Percentiles rank a stretch among this genome's conserved stretches.
Conservation (phyloP, 1,139 yeast species). For the Suhomyces atakaporum region DNA sequence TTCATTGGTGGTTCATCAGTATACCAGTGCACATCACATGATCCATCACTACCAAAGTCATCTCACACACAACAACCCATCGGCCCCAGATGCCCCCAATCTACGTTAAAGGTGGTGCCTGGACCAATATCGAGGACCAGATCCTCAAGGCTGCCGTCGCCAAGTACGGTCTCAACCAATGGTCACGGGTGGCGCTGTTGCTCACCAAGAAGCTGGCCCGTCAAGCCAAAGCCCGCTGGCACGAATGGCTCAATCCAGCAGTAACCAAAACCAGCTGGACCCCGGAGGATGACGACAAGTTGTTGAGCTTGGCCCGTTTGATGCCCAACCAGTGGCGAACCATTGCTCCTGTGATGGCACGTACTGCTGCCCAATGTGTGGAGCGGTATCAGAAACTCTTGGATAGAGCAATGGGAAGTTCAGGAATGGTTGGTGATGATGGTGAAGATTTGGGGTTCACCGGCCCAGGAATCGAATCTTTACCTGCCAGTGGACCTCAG, state of each 20-base stretch:
- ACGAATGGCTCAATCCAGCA: constrained; percentile 80
- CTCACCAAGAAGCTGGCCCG: constrained; percentile 83
- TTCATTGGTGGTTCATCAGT: too few relatives aligned
- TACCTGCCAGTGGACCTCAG: constrained; percentile 44
- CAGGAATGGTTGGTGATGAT: constrained; percentile 23
- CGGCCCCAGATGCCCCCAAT: constrained; percentile 42
- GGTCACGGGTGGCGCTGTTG: constrained; percentile 91
- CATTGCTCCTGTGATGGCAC: constrained; percentile 74
- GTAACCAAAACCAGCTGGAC: constrained; percentile 70
- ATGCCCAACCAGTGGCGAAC: constrained; percentile 96
- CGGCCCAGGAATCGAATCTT: constrained; percentile 60
- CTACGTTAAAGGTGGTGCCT: constrained; percentile 83
- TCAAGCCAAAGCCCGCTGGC: constrained; percentile 94
- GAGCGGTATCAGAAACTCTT: constrained; percentile 79
- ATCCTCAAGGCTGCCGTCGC: constrained; percentile 87
- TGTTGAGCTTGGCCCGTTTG: constrained; percentile 64
- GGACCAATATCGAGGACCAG: constrained; percentile 93
- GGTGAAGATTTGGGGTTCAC: constrained; percentile 41
- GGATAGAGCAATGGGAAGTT: constrained; percentile 49
- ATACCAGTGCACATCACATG: not conserved
- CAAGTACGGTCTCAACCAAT: constrained; percentile 90
- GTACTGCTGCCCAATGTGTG: constrained; percentile 88
- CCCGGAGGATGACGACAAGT: constrained; percentile 71
- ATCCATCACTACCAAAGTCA: not conserved
- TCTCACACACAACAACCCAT: not conserved